Evolutionary conservation across 176 grass and related monocot species (phyloP).

Genomic region (Puya raimondii): DNA sequence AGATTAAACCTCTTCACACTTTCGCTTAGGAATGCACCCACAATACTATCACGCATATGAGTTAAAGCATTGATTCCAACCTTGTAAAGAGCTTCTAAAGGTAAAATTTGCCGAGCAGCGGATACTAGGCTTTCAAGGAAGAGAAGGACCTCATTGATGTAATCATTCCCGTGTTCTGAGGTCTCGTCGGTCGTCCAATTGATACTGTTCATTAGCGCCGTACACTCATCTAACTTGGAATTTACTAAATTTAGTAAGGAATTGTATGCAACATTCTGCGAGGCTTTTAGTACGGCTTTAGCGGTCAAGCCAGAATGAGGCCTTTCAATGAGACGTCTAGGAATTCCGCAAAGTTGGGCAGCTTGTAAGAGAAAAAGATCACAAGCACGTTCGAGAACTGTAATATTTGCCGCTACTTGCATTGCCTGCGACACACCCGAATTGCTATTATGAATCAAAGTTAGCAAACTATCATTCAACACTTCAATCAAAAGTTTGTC

Average conservation of each 20-base stretch:
- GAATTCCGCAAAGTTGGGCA: conserved; percentile 50
- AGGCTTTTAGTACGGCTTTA: conserved; percentile 69
- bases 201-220: conserved; percentile 50
- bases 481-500: conserved; percentile 87
- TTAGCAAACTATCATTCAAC: conserved; percentile 60
- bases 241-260: conserved; percentile 60
- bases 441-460: conserved; percentile 46
- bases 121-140: conserved; percentile 60
- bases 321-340: conserved; percentile 58
- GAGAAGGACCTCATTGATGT: conserved; percentile 78
- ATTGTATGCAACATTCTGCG: conserved; percentile 82
- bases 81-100: conserved; percentile 70
- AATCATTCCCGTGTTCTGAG: conserved; percentile 72
- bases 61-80: conserved; percentile 56
- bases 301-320: conserved; percentile 67
- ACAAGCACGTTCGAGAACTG: conserved; percentile 60
- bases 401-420: conserved; percentile 79
- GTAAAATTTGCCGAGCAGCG: conserved; percentile 63
- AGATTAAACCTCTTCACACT: conserved; percentile 77
- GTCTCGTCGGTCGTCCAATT: conserved; percentile 78
- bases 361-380: conserved; percentile 76
- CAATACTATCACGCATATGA: conserved; percentile 71
- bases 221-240: conserved; percentile 76
- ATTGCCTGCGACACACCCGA: conserved; percentile 51
- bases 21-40: conserved; percentile 66